These are phyloP conservation scores for Aspergillus puulaauensis DNA, from an alignment of 2,329 filamentous ascomycete genomes.

Conservation along the genomic window DNA sequence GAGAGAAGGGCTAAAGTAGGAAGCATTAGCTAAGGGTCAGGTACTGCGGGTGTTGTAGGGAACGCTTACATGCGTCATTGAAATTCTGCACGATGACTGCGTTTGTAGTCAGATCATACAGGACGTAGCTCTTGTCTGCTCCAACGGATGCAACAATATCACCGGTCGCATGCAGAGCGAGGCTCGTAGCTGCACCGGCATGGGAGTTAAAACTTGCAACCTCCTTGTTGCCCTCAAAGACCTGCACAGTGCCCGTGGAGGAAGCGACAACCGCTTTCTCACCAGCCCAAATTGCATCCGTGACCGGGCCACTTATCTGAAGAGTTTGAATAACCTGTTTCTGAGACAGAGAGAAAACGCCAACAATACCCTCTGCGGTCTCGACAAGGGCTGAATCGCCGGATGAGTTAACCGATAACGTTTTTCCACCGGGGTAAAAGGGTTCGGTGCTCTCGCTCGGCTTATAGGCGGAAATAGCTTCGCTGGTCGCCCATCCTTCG, in stretches of 20 bases:
- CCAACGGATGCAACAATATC: slow-evolving; percentile 84
- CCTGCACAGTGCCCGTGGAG: slow-evolving; percentile 73
- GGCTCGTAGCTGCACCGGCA: slow-evolving; percentile 72
- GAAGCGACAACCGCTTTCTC: slow-evolving; percentile 71
- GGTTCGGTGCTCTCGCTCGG: slow-evolving; percentile 55
- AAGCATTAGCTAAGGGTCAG: background rate
- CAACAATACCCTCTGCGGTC: slow-evolving; percentile 71
- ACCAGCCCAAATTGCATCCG: slow-evolving; percentile 59
- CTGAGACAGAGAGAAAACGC: slow-evolving; percentile 75
- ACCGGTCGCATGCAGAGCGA: slow-evolving; percentile 80
- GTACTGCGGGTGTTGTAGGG: background rate
- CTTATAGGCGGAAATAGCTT: slow-evolving; percentile 65
- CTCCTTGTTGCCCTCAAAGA: slow-evolving; percentile 72
- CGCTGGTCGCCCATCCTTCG: slow-evolving; percentile 76
- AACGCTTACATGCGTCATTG: slow-evolving; percentile 70
- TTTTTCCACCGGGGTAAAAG: slow-evolving; percentile 59
- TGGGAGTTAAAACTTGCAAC: slow-evolving; percentile 74
- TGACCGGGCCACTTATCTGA: slow-evolving; percentile 65
- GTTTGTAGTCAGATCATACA: slow-evolving; percentile 74
- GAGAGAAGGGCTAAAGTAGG: slow-evolving; percentile 61
- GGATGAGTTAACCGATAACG: slow-evolving; percentile 58
- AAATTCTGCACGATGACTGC: slow-evolving; percentile 75
- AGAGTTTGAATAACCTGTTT: slow-evolving; percentile 72
- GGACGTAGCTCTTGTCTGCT: slow-evolving; percentile 84
- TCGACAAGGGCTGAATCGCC: slow-evolving; percentile 71